A percentile compares a stretch with the other conserved stretches of the same genome.
Conservation (phyloP, 2,329 filamentous ascomycete genomes). For the Alternaria sp. region DNA sequence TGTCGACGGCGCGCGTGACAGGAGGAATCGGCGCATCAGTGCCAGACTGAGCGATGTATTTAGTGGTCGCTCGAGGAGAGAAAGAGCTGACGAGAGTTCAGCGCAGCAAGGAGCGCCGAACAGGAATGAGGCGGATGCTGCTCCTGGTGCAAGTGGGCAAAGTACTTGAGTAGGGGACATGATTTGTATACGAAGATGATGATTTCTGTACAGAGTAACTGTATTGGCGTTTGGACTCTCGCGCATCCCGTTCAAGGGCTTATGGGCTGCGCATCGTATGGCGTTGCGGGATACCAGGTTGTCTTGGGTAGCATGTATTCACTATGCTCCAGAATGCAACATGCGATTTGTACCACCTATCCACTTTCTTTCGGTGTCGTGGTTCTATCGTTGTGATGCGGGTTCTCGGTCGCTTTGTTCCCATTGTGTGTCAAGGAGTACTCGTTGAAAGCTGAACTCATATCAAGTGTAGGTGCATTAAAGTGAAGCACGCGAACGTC, state of each 20-base stretch:
- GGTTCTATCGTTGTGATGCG: neutral
- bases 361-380: neutral
- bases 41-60: constrained; percentile 35
- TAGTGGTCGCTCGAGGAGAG: constrained; percentile 20
- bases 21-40: constrained; percentile 37
- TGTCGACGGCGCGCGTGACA: constrained; percentile 10
- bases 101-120: neutral
- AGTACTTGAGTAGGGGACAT: accelerated
- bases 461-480: too few species aligned
- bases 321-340: neutral
- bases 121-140: neutral
- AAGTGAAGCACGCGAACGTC: too few species aligned
- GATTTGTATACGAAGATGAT: neutral
- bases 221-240: neutral
- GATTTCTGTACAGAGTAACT: neutral
- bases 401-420: neutral
- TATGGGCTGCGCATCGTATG: neutral
- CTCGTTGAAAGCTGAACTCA: too few species aligned
- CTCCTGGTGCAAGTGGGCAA: neutral
- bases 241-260: neutral
- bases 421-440: neutral
- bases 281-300: neutral
- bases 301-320: neutral
- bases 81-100: constrained; percentile 10
- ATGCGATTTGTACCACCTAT: neutral